phyloP scores from a whole-genome alignment of 2,329 filamentous ascomycete species.

The Parasarocladium wereldwijsianum region DNA sequence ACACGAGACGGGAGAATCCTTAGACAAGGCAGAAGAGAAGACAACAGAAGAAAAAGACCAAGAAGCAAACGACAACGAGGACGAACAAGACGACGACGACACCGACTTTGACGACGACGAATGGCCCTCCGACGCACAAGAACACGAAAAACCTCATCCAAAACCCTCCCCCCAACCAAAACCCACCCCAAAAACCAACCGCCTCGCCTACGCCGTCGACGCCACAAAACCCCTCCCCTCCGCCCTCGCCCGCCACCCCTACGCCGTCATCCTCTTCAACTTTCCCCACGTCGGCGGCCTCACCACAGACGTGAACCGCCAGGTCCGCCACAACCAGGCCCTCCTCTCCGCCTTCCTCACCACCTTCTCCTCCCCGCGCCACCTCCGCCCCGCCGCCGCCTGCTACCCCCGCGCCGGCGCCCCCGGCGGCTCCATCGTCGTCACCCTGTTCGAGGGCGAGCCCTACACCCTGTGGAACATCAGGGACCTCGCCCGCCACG shows the following conservation, averaged over 20 bases:
- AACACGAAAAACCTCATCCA: slow-evolving; percentile 8
- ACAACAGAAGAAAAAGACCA: slow-evolving; percentile 4
- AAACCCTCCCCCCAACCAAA: slow-evolving; percentile 6
- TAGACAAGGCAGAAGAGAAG: slow-evolving; percentile 1
- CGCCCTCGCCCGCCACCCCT: slow-evolving; percentile 34
- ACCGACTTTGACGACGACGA: slow-evolving; percentile 8
- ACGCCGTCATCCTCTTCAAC: slow-evolving; percentile 76
- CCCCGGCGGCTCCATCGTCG: slow-evolving; percentile 48
- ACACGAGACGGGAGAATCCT: too few relatives aligned
- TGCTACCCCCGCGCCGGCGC: slow-evolving; percentile 14
- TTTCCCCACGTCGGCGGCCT: slow-evolving; percentile 94
- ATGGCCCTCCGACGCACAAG: slow-evolving; percentile 6
- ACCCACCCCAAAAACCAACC: slow-evolving; percentile 14
- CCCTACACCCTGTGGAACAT: slow-evolving; percentile 96
- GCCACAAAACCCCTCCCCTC: slow-evolving; percentile 43
- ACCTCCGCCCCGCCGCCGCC: neutral
- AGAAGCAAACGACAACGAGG: slow-evolving; percentile 6
- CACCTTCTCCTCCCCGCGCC: slow-evolving; percentile 11
- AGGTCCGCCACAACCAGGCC: slow-evolving; percentile 83
- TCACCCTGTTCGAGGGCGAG: slow-evolving; percentile 85
- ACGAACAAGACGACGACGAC: slow-evolving; percentile 8
- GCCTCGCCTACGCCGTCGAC: slow-evolving; percentile 48
- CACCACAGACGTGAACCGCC: slow-evolving; percentile 82
- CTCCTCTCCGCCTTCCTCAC: slow-evolving; percentile 56
- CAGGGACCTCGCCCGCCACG: slow-evolving; percentile 68